Evolutionary conservation across 768 basidiomycete species (phyloP), one percentile per base, ranked within the genome.

Genomic region (Tulasnella sp.): DNA sequence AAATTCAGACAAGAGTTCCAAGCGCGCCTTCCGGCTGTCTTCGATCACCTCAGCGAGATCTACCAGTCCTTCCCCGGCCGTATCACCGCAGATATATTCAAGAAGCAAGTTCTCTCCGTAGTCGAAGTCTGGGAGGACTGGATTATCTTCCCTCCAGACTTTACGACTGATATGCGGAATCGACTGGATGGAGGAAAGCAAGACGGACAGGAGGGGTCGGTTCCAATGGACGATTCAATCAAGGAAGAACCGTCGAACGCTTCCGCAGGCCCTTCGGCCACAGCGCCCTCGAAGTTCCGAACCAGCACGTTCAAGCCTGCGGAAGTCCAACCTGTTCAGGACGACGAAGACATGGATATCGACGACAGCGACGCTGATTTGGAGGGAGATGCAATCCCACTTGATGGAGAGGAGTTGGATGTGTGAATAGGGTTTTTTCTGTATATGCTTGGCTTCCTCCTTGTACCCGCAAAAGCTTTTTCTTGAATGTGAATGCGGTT

Each of bases 41-140:
- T 99, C 83, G 96, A 98, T 82, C 98, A 99, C 83, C 87, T 99
- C 40, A 93, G 92, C 32, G 93, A 91, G 70, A 94, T 99, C 75
- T 96, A 98, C 83, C 93, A 95, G 80, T 96, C 96, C 10, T 98
- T 99, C 83, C 95, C 96, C 2, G 97, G 97, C 2, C 88, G 95
- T 73, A 96, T 99, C 83, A 97, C 96, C 2, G 97, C 97, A 16
- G 96, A 99, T 81, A 91, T 92, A 1, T 99, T 99, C 88, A 96
- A 93, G 86, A 92, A 92, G 81, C 95, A 98, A 84, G 94, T 99
- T 79, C 91, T 90, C 6, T 86, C 91, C 10, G 90, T 99, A 23
- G 88, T 99, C 6, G 96, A 98, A 82, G 92, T 98, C 40, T 98
- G 98, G 96, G 98, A 98, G 82, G 92, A 98, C 83, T 97, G 96